Conservation (phyloP, 2,329 filamentous ascomycete genomes). For the Coniochaeta prunicola region DNA sequence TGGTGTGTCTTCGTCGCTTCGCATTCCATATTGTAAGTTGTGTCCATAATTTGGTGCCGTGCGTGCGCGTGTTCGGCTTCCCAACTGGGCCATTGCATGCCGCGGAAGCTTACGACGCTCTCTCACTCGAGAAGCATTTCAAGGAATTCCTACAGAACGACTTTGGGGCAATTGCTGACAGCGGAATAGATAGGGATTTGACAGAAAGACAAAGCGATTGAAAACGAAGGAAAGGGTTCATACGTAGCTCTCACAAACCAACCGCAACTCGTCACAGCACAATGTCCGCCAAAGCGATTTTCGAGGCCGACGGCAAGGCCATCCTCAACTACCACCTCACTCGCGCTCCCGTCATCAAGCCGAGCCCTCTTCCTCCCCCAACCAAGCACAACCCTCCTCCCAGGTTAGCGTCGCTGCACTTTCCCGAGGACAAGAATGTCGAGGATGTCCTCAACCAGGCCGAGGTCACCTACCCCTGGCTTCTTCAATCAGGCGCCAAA, state of each 20-base stretch:
- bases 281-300: slow-evolving; percentile 95
- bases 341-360: slow-evolving; percentile 94
- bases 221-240: slow-evolving; percentile 1
- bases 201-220: background rate
- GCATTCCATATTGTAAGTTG: background rate
- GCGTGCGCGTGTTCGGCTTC: background rate
- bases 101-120: slow-evolving; percentile 1
- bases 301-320: slow-evolving; percentile 99
- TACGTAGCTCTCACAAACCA: slow-evolving; percentile 10
- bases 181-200: background rate
- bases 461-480: slow-evolving; percentile 94
- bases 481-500: slow-evolving; percentile 73
- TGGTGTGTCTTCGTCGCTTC: background rate
- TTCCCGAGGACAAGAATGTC: slow-evolving; percentile 80
- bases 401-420: slow-evolving; percentile 86
- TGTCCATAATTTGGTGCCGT: background rate
- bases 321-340: slow-evolving; percentile 99
- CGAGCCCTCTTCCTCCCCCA: slow-evolving; percentile 78
- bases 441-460: slow-evolving; percentile 86
- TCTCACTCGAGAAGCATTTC: background rate
- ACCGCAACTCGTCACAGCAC: slow-evolving; percentile 19
- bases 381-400: slow-evolving; percentile 87
- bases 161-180: background rate
- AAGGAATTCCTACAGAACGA: background rate
- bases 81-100: background rate